phyloP scores from a whole-genome alignment of 352 stramenopile genomes.

The Globisporangium rhizosaccharum region DNA sequence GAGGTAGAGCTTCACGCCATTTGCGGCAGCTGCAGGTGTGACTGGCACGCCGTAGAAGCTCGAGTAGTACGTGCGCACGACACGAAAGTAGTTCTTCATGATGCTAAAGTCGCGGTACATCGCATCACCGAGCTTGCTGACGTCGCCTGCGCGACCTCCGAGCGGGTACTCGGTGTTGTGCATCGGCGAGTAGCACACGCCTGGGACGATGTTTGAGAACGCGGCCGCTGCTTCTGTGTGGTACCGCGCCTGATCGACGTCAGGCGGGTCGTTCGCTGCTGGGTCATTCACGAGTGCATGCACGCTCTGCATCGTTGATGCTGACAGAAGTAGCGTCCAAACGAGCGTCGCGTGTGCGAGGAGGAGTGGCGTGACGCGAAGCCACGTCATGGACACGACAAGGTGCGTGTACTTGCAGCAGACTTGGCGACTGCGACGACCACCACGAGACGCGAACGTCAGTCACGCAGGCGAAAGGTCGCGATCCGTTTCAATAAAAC shows the following conservation, averaged over 20 bases:
- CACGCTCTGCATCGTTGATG: neutral
- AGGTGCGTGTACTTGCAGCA: too few relatives aligned
- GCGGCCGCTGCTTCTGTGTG: conserved; percentile 9
- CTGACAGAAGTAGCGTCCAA: neutral
- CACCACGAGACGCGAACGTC: too few relatives aligned
- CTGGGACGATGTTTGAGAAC: conserved; percentile 21
- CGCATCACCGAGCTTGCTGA: conserved; percentile 30
- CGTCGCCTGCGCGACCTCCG: conserved; percentile 16
- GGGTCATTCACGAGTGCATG: neutral
- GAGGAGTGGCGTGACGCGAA: too few relatives aligned
- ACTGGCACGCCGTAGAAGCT: conserved; percentile 53
- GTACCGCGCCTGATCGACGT: neutral
- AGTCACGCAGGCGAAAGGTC: too few relatives aligned
- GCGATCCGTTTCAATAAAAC: too few relatives aligned
- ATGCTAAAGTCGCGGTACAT: conserved; percentile 66
- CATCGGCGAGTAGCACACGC: conserved; percentile 73
- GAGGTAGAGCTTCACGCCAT: conserved; percentile 57
- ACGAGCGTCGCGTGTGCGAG: neutral
- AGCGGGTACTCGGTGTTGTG: conserved; percentile 71
- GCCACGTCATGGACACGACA: too few relatives aligned
- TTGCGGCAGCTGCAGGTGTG: conserved; percentile 27
- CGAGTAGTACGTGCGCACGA: conserved; percentile 79
- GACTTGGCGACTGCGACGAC: too few relatives aligned
- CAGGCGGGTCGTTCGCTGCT: conserved; percentile 1
- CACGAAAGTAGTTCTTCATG: conserved; percentile 54